Evolutionary conservation across 495 filamentous ascomycete genomes (phyloP).

Genomic region (Usnea hakonensis): DNA sequence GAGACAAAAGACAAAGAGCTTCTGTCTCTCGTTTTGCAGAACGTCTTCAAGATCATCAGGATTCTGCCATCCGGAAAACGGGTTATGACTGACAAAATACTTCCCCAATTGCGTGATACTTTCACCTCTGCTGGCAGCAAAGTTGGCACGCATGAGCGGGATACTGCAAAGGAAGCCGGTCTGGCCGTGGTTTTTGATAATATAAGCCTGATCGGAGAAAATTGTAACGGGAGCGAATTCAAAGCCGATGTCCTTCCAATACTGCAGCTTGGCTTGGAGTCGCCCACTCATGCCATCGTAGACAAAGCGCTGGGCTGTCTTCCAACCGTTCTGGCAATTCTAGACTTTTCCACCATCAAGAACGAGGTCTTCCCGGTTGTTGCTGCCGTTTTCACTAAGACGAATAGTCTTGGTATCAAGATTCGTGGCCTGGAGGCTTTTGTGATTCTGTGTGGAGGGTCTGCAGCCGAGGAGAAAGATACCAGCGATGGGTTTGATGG

Average conservation of each 20-base stretch:
- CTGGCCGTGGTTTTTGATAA: slow-evolving; percentile 85
- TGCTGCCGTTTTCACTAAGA: slow-evolving; percentile 81
- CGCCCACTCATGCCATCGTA: slow-evolving; percentile 76
- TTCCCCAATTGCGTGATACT: slow-evolving; percentile 73
- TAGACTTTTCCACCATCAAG: slow-evolving; percentile 94
- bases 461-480: slow-evolving; percentile 32
- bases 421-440: slow-evolving; percentile 86
- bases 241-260: slow-evolving; percentile 85
- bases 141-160: slow-evolving; percentile 52
- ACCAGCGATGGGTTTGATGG: slow-evolving; percentile 66
- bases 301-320: slow-evolving; percentile 74
- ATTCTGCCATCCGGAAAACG: slow-evolving; percentile 67
- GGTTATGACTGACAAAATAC: slow-evolving; percentile 72
- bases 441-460: slow-evolving; percentile 76
- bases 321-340: slow-evolving; percentile 62
- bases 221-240: slow-evolving; percentile 84
- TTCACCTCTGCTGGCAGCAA: slow-evolving; percentile 55
- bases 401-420: slow-evolving; percentile 88
- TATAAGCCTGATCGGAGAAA: slow-evolving; percentile 61
- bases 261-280: slow-evolving; percentile 72
- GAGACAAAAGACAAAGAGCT: slow-evolving; percentile 88
- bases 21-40: slow-evolving; percentile 73
- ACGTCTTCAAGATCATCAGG: slow-evolving; percentile 79
- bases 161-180: slow-evolving; percentile 78
- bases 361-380: slow-evolving; percentile 91